phyloP scores from a whole-genome alignment of 768 basidiomycete genomes.

The Tylopilus intermedius region DNA sequence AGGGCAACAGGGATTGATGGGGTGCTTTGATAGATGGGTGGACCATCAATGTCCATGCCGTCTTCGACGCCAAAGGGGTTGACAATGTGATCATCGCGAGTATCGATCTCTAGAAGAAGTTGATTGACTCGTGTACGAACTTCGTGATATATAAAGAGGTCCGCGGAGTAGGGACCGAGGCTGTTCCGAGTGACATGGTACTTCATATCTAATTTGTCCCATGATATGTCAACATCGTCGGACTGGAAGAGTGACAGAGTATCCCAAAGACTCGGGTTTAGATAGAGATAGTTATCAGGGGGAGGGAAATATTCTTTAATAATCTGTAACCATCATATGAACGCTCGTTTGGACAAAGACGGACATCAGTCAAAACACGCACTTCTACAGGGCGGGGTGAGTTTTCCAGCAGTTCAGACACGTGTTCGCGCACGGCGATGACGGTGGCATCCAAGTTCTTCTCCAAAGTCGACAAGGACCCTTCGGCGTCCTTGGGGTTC shows the following conservation, averaged over 20 bases:
- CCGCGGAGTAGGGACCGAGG: conserved; percentile 72
- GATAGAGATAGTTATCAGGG: conserved; percentile 50
- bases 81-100: conserved; percentile 15
- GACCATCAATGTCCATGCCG: conserved; percentile 28
- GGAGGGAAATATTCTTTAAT: conserved; percentile 54
- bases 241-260: conserved; percentile 40
- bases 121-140: conserved; percentile 46
- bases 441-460: conserved; percentile 69
- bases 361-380: conserved; percentile 12
- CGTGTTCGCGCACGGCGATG: conserved; percentile 66
- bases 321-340: conserved; percentile 35
- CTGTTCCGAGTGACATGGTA: conserved; percentile 57
- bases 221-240: conserved; percentile 44
- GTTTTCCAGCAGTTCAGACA: conserved; percentile 57
- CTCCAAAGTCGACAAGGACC: conserved; percentile 62
- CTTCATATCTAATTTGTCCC: conserved; percentile 56
- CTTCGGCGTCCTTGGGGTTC: conserved; percentile 65
- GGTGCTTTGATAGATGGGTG: conserved; percentile 12
- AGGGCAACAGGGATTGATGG: conserved; percentile 38
- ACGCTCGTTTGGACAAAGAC: not conserved
- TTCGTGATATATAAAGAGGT: conserved; percentile 63
- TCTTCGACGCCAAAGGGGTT: conserved; percentile 15
- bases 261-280: conserved; percentile 51
- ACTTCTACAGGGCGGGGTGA: conserved; percentile 68
- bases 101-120: conserved; percentile 30